phyloP scores from a whole-genome alignment of 805 yeast species.

The Ogataea haglerorum region DNA sequence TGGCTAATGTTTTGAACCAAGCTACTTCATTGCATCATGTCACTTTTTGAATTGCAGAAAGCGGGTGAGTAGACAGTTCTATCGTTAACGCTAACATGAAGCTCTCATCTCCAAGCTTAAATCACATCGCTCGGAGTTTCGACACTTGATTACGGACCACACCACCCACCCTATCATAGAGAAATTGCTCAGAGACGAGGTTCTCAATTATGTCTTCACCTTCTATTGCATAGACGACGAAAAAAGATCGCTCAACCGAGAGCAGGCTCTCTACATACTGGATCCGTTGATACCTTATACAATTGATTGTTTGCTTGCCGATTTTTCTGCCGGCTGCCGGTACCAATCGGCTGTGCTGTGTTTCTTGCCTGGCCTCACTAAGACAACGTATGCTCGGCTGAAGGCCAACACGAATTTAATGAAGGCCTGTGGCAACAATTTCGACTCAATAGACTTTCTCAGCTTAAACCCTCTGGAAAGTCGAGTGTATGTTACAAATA shows the following conservation, averaged over 20 bases:
- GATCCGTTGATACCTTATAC: slow-evolving; percentile 61
- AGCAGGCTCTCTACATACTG: slow-evolving; percentile 74
- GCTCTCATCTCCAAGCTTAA: slow-evolving; percentile 20
- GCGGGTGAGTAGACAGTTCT: slow-evolving; percentile 15
- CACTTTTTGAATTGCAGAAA: slow-evolving; percentile 26
- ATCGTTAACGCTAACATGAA: slow-evolving; percentile 4
- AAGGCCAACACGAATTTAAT: slow-evolving; percentile 18
- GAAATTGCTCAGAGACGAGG: slow-evolving; percentile 26
- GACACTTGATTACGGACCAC: slow-evolving; percentile 32
- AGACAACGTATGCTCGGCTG: slow-evolving; percentile 9
- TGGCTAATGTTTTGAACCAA: background rate
- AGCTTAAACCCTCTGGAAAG: slow-evolving; percentile 65
- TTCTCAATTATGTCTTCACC: slow-evolving; percentile 30
- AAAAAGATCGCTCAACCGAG: slow-evolving; percentile 28
- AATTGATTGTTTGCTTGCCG: slow-evolving; percentile 74
- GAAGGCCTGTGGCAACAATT: slow-evolving; percentile 19
- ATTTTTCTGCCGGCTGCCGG: slow-evolving; percentile 63
- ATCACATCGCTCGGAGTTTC: slow-evolving; percentile 19
- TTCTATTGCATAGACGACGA: slow-evolving; percentile 30
- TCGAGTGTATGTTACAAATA: slow-evolving; percentile 66
- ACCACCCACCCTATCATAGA: slow-evolving; percentile 27
- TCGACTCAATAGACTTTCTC: slow-evolving; percentile 37
- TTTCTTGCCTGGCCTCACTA: slow-evolving; percentile 58
- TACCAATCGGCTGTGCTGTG: slow-evolving; percentile 73
- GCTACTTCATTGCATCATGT: slow-evolving; percentile 6